These are phyloP conservation scores for Hyaloscypha hepaticicola DNA, from an alignment of 495 filamentous ascomycete genomes.

Conservation along the genomic window DNA sequence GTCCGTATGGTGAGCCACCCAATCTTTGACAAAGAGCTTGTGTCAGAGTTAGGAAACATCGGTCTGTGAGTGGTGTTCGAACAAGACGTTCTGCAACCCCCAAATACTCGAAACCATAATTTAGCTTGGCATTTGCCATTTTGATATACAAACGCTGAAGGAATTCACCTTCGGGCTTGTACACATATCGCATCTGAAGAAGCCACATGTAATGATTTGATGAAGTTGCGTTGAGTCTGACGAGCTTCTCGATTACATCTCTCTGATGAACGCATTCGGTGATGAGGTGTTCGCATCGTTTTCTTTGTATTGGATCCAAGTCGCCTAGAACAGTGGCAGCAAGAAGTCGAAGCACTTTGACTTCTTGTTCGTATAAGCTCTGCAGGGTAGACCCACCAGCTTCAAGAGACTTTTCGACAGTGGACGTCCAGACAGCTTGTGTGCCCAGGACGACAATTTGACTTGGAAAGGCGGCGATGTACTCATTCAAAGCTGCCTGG, in stretches of 20 bases:
- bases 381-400: conserved; percentile 67
- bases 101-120: conserved; percentile 97
- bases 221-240: conserved; percentile 69
- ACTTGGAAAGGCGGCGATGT: conserved; percentile 78
- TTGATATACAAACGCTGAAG: conserved; percentile 83
- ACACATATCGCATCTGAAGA: conserved; percentile 97
- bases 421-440: conserved; percentile 90
- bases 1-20: conserved; percentile 95
- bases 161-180: conserved; percentile 75
- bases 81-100: conserved; percentile 95
- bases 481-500: conserved; percentile 64
- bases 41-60: conserved; percentile 95
- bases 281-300: conserved; percentile 98
- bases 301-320: conserved; percentile 78
- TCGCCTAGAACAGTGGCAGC: conserved; percentile 89
- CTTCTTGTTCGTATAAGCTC: conserved; percentile 68
- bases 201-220: conserved; percentile 89
- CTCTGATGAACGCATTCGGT: conserved; percentile 98
- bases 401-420: conserved; percentile 71
- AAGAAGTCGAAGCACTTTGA: conserved; percentile 76
- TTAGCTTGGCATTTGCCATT: conserved; percentile 95
- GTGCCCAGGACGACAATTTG: conserved; percentile 95
- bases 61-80: conserved; percentile 91
- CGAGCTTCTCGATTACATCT: conserved; percentile 82
- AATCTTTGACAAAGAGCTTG: conserved; percentile 93